Evolutionary conservation across 352 stramenopile species (phyloP).

Genomic region (Globisporangium cederbergense): DNA sequence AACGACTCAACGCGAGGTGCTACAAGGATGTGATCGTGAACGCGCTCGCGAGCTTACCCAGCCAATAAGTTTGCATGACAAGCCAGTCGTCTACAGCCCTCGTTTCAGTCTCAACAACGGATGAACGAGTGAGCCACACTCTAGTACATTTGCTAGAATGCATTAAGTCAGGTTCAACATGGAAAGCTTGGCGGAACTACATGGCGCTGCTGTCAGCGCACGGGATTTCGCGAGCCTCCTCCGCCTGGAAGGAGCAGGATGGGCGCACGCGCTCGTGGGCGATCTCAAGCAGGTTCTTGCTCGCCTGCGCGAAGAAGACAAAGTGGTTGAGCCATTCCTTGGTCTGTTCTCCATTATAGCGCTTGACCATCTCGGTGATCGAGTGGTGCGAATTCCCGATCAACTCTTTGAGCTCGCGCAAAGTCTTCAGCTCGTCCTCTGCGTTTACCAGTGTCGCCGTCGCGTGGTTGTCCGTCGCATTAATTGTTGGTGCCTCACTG

Average conservation of each 20-base stretch:
- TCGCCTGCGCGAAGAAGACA: slow-evolving; percentile 13
- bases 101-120: no score
- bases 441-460: background rate
- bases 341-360: slow-evolving; percentile 7
- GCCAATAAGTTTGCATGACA: background rate
- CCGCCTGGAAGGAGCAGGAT: background rate
- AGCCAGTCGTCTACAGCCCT: background rate
- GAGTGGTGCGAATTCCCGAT: slow-evolving; percentile 2
- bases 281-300: slow-evolving; percentile 16
- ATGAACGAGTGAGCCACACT: no score
- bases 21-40: slow-evolving; percentile 3
- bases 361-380: slow-evolving; percentile 8
- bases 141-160: no score
- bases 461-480: background rate
- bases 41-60: background rate
- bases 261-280: slow-evolving; percentile 5
- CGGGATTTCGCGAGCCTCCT: background rate
- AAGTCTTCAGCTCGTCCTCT: background rate
- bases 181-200: background rate
- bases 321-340: slow-evolving; percentile 11
- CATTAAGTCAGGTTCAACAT: no score
- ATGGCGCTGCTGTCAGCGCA: background rate
- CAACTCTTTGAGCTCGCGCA: slow-evolving; percentile 5
- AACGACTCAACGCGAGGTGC: slow-evolving; percentile 1
- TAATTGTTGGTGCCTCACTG: background rate